Evolutionary conservation across 352 stramenopile species (phyloP).

Genomic region (Phytopythium montanum): DNA sequence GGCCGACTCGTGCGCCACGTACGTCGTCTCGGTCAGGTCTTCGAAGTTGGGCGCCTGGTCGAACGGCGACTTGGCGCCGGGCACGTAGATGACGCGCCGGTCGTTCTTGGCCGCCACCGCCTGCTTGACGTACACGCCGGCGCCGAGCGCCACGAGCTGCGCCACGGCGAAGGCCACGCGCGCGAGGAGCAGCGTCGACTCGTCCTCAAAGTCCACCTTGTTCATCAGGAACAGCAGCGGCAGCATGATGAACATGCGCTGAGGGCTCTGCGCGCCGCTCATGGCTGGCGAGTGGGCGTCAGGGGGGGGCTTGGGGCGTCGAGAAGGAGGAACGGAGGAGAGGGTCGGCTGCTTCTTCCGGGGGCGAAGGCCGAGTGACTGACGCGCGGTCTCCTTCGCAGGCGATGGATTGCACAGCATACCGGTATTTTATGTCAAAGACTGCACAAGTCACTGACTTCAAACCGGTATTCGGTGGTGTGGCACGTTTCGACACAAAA

Average conservation of each 20-base stretch:
- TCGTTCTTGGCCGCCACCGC: conserved; percentile 76
- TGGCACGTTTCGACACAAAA: too few relatives aligned
- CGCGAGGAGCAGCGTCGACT: conserved; percentile 50
- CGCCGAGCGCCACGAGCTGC: conserved; percentile 55
- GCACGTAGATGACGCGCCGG: conserved; percentile 76
- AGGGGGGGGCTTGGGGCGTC: too few relatives aligned
- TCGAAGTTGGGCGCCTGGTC: conserved; percentile 77
- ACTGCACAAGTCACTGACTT: too few relatives aligned
- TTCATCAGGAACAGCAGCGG: conserved; percentile 86
- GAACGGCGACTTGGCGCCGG: conserved; percentile 66
- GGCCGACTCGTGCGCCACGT: conserved; percentile 58
- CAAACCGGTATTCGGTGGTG: too few relatives aligned
- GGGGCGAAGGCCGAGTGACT: not conserved
- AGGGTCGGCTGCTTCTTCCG: not conserved
- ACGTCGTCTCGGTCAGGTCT: conserved; percentile 78
- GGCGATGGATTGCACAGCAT: too few relatives aligned
- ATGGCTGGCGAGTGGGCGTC: conserved; percentile 12
- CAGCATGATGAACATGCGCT: conserved; percentile 82
- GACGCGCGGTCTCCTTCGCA: conserved; percentile 1
- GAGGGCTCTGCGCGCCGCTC: conserved; percentile 61
- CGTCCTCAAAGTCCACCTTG: conserved; percentile 85
- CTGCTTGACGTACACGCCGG: conserved; percentile 69
- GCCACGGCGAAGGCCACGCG: conserved; percentile 63
- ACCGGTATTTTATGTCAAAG: too few relatives aligned
- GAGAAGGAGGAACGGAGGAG: not conserved